Conservation (phyloP, 108 stramenopile genomes). For the Skeletonema menzelii region DNA sequence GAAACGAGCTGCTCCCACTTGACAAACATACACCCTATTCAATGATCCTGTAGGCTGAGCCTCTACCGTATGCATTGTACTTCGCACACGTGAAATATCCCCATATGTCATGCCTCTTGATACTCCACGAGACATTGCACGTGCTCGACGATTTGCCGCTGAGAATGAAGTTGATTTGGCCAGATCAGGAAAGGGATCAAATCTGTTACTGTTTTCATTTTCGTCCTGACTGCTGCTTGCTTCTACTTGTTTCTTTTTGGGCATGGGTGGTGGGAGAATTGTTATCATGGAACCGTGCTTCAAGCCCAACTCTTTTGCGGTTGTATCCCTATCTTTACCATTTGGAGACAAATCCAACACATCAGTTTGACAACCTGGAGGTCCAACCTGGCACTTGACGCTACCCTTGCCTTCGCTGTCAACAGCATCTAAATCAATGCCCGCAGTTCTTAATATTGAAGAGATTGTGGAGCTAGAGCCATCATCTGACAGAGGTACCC, state of each 20-base stretch:
- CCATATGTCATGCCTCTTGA: conserved; percentile 59
- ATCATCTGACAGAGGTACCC: conserved; percentile 37
- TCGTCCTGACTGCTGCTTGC: background rate
- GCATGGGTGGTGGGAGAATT: conserved; percentile 34
- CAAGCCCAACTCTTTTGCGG: conserved; percentile 51
- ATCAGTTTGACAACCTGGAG: conserved; percentile 10
- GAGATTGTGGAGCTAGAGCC: conserved; percentile 22
- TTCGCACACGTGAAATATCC: conserved; percentile 62
- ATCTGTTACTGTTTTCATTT: conserved; percentile 22
- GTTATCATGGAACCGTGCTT: conserved; percentile 75
- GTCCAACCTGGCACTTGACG: conserved; percentile 23
- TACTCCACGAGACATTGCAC: conserved; percentile 45
- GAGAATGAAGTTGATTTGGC: conserved; percentile 69
- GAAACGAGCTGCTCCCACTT: conserved; percentile 71
- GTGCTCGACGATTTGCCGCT: conserved; percentile 46
- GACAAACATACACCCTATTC: conserved; percentile 78
- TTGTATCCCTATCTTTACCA: conserved; percentile 23
- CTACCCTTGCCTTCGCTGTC: background rate
- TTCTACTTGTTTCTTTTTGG: conserved; percentile 14
- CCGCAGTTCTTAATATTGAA: conserved; percentile 39
- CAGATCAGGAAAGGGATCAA: conserved; percentile 83
- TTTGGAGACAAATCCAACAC: conserved; percentile 18
- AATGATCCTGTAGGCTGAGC: conserved; percentile 69
- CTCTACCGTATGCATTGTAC: conserved; percentile 73
- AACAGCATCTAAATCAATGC: conserved; percentile 15